These are phyloP conservation scores for Triangularia setosa DNA, from an alignment of 2,329 filamentous ascomycete genomes.

Conservation along the genomic window DNA sequence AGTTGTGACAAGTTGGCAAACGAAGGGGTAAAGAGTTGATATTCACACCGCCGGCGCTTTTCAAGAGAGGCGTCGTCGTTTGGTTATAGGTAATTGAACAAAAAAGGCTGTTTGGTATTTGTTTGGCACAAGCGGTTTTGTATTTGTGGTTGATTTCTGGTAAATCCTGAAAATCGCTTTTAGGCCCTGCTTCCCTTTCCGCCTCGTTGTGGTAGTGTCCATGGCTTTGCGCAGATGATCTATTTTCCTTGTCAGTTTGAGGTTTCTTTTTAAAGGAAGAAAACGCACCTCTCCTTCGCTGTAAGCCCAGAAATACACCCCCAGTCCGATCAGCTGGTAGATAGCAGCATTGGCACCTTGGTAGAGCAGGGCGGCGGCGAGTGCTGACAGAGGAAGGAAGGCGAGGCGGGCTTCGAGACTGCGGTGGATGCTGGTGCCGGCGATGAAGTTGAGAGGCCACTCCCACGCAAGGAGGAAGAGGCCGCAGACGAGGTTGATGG, in stretches of 20 bases:
- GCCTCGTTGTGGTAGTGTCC: conserved; percentile 59
- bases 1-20: not conserved
- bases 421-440: conserved; percentile 74
- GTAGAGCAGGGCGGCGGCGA: conserved; percentile 76
- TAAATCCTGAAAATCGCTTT: not conserved
- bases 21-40: not conserved
- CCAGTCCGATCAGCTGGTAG: conserved; percentile 84
- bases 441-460: conserved; percentile 78
- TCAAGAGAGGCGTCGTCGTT: not conserved
- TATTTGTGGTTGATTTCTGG: conserved; percentile 3
- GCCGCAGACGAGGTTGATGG: conserved; percentile 81
- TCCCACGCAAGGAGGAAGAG: conserved; percentile 79
- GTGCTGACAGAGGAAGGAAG: conserved; percentile 71
- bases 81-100: not conserved
- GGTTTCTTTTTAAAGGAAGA: not conserved
- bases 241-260: conserved; percentile 29
- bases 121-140: not conserved
- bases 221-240: conserved; percentile 66
- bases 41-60: not conserved
- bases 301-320: conserved; percentile 94
- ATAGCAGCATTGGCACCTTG: conserved; percentile 88
- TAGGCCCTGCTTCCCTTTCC: conserved; percentile 34
- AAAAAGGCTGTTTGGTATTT: not conserved
- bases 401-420: conserved; percentile 84
- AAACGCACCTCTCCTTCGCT: conserved; percentile 87